Evolutionary conservation across 768 basidiomycete genomes (phyloP), one percentile per base, ranked within the genome.

Genomic region (Auricularia auricula-judae): DNA sequence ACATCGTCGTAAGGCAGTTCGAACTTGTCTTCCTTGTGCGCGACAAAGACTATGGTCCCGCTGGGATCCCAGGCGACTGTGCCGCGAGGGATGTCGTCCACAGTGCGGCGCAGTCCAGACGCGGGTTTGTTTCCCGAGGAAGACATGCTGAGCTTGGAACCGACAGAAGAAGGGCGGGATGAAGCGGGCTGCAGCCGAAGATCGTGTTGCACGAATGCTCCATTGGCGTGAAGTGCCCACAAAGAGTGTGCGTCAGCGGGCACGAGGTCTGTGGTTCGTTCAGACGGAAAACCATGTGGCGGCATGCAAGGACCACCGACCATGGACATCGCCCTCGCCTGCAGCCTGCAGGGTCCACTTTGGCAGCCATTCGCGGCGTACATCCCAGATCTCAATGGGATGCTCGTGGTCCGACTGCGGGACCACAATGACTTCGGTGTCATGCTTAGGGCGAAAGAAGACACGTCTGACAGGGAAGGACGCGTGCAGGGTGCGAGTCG

Each of bases 321-420:
- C 91, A 12, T 86, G 86, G 3, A 88, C 84, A 29, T 86, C 86
- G 4, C 90, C 88, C 65, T 93, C 91, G 1, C 76, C 77, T 3
- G 82, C 78, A 12, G 83, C 84, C 14, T 78, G 80, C 11, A 92
- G 81, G 2, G 82, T 81, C 88, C 91, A 93, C 74, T 93, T 94
- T 4, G 88, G 86, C 61, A 93, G 80, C 82, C 87, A 90, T 0
- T 84, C 82, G 59, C 92, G 78, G 63, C 91, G 79, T 1, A 89
- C 88, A 72, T 94, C 91, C 92, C 92, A 94, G 29, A 93, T 86
- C 69, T 93, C 91, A 36, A 91, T 79, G 0, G 84, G 74, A 68
- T 42, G 39, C 67, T 75, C 83, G 29, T 82, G 81, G 65, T 84
- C 83, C 2, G 80, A 77, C 51, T 86, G 87, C 5, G 89, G 88